Evolutionary conservation across 768 basidiomycete species (phyloP).

Genomic region (Leccinellum albellum): DNA sequence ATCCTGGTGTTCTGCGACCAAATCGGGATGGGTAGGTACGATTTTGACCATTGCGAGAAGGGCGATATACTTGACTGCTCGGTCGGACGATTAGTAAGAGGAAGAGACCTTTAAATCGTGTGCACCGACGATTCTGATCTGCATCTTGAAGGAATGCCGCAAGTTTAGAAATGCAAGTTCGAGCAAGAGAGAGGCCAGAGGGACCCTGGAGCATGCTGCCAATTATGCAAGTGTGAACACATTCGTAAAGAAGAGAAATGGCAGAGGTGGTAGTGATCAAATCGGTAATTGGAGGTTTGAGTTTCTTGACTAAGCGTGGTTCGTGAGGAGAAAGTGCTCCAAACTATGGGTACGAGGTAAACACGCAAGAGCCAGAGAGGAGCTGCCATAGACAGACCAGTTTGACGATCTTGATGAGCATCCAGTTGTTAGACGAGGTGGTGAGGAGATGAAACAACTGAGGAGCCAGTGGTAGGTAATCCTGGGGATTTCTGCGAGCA

Average conservation of each 20-base stretch:
- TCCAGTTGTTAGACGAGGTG: constrained; percentile 97
- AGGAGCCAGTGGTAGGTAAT: constrained; percentile 85
- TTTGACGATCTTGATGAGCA: constrained; percentile 98
- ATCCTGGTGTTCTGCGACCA: constrained; percentile 89
- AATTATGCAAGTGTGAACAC: constrained; percentile 96
- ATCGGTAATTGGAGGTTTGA: constrained; percentile 90
- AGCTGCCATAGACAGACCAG: constrained; percentile 50
- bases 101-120: constrained; percentile 9
- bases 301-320: constrained; percentile 89
- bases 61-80: constrained; percentile 94
- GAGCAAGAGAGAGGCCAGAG: constrained; percentile 75
- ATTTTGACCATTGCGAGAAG: constrained; percentile 94
- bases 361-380: not conserved
- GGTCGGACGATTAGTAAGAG: constrained; percentile 16
- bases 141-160: constrained; percentile 87
- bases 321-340: constrained; percentile 89
- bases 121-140: constrained; percentile 87
- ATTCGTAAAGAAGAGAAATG: constrained; percentile 95
- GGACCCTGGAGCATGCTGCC: constrained; percentile 89
- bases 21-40: constrained; percentile 84
- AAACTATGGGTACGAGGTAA: constrained; percentile 54
- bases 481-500: constrained; percentile 70
- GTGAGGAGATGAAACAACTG: constrained; percentile 91
- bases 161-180: constrained; percentile 88
- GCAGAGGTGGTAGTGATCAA: constrained; percentile 94